Conservation (phyloP, 2,329 filamentous ascomycete genomes). For the Fusarium sp. region DNA sequence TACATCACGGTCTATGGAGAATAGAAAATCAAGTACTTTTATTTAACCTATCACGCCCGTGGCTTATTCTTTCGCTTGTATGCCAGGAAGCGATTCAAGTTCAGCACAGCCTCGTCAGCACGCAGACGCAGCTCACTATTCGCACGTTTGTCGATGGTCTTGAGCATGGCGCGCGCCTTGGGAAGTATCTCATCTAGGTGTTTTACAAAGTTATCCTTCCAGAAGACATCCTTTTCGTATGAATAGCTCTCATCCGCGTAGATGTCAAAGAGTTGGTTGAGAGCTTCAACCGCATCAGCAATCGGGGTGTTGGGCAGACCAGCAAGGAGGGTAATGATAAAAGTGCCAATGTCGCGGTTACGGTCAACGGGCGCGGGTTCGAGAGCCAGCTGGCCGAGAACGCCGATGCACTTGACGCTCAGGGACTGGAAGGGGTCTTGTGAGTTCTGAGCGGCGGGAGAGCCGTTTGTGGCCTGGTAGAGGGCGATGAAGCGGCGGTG, state of each 20-base stretch:
- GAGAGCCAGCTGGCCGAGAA: constrained; percentile 69
- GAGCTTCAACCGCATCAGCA: constrained; percentile 69
- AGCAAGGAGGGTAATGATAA: constrained; percentile 65
- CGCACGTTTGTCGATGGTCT: constrained; percentile 68
- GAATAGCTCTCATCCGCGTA: constrained; percentile 68
- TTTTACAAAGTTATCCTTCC: constrained; percentile 66
- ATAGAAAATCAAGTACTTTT: constrained; percentile 19
- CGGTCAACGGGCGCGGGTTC: constrained; percentile 61
- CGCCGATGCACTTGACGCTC: constrained; percentile 72
- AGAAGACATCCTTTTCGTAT: constrained; percentile 71
- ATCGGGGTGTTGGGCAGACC: constrained; percentile 61
- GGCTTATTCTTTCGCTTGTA: constrained; percentile 70
- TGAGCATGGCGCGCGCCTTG: constrained; percentile 65
- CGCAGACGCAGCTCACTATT: constrained; percentile 64
- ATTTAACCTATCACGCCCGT: constrained; percentile 39
- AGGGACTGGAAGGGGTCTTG: constrained; percentile 69
- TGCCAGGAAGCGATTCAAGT: constrained; percentile 67
- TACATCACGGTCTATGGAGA: constrained; percentile 5
- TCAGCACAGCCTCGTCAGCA: constrained; percentile 68
- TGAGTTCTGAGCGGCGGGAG: constrained; percentile 39
- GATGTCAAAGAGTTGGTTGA: constrained; percentile 73
- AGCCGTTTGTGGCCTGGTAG: constrained; percentile 65
- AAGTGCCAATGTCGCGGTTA: constrained; percentile 71
- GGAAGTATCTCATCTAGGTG: constrained; percentile 65
- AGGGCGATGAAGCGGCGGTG: constrained; percentile 71